Percentiles rank a stretch among this genome's conserved stretches.
Conservation (phyloP, 306 rosid genomes). For the Quercus dentata region DNA sequence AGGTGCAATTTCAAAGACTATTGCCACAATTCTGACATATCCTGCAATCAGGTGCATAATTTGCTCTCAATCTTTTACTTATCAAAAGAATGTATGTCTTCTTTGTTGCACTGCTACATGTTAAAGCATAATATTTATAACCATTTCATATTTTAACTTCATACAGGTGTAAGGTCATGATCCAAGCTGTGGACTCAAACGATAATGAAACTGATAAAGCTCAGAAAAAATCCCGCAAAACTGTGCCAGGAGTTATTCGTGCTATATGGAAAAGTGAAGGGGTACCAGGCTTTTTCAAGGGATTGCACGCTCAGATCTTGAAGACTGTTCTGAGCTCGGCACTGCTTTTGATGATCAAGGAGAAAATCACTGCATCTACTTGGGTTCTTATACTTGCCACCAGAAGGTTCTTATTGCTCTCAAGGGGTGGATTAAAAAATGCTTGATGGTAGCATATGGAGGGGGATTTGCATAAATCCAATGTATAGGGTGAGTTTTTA, state of each 20-base stretch:
- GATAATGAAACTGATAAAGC: constrained; percentile 39
- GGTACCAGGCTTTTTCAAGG: constrained; percentile 77
- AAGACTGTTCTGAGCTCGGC: constrained; percentile 98
- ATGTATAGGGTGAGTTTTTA: constrained; percentile 14
- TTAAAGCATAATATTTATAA: constrained; percentile 11
- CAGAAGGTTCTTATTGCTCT: constrained; percentile 61
- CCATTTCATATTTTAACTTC: constrained; percentile 13
- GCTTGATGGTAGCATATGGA: constrained; percentile 19
- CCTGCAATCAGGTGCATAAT: constrained; percentile 86
- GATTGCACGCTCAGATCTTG: constrained; percentile 92
- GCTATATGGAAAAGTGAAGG: constrained; percentile 93
- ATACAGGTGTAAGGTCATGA: constrained; percentile 94
- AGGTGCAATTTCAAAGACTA: constrained; percentile 87
- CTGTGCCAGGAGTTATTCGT: constrained; percentile 47
- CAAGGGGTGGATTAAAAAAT: constrained; percentile 44
- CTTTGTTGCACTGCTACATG: neutral
- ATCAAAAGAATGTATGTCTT: neutral
- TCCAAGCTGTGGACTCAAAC: constrained; percentile 78
- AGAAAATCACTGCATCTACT: constrained; percentile 78
- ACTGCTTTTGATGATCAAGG: constrained; percentile 97
- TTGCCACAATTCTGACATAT: constrained; percentile 85
- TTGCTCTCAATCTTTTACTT: constrained; percentile 21
- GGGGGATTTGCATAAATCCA: neutral
- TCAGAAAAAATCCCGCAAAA: constrained; percentile 41
- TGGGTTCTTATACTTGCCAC: constrained; percentile 88